Evolutionary conservation across 140 eudicot genomes (phyloP).

Genomic region (Anethum foeniculum): DNA sequence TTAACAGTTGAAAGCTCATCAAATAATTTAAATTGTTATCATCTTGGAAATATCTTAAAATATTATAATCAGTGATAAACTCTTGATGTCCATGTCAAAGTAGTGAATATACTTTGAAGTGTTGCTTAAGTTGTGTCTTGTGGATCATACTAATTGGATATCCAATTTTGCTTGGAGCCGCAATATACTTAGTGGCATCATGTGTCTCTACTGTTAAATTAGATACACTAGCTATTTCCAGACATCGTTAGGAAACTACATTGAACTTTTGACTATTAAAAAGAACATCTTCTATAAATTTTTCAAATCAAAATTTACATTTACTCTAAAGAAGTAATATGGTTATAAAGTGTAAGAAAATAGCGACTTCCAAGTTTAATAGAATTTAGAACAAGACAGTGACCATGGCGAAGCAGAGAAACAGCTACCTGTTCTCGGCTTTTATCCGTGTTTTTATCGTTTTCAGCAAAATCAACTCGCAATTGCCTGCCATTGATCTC

Average conservation of each 20-base stretch:
- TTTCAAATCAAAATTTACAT: neutral
- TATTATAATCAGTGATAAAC: neutral
- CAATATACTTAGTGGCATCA: neutral
- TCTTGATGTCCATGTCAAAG: neutral
- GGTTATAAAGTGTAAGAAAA: neutral
- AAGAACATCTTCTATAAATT: neutral
- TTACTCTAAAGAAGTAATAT: neutral
- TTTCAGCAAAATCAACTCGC: constrained; percentile 98
- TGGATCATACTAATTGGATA: neutral
- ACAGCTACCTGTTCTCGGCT: constrained; percentile 65
- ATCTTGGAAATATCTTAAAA: neutral
- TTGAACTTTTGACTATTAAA: neutral
- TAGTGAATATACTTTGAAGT: neutral
- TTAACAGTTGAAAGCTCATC: neutral
- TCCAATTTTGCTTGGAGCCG: neutral
- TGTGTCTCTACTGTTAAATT: neutral
- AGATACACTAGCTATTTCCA: neutral
- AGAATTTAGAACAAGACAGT: neutral
- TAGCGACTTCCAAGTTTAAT: neutral
- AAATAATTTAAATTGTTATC: neutral
- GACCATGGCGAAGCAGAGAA: neutral
- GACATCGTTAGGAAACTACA: neutral
- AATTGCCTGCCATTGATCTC: constrained; percentile 94
- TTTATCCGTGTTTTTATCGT: constrained; percentile 74
- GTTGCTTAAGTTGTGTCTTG: neutral